A percentile compares a stretch with the other conserved stretches of the same genome.
Conservation (phyloP, 176 grass and related monocot genomes). For the Musa itinerans region DNA sequence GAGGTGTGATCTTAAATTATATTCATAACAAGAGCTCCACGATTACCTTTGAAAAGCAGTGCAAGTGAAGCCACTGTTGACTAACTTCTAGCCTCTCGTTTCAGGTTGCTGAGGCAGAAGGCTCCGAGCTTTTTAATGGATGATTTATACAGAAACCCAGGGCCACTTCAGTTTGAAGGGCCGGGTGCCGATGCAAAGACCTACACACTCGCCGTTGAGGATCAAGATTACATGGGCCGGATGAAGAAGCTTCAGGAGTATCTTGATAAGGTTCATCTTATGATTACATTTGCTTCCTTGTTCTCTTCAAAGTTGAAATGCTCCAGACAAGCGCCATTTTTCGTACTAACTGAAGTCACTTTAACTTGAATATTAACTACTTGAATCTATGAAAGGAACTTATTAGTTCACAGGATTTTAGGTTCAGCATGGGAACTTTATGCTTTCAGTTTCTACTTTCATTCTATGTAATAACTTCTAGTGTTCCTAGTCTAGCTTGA, state of each 20-base stretch:
- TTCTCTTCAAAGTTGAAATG: not conserved
- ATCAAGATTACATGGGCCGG: constrained; percentile 70
- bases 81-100: not conserved
- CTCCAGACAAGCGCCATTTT: not conserved
- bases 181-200: constrained; percentile 46
- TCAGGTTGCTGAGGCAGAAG: constrained; percentile 46
- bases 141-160: constrained; percentile 48
- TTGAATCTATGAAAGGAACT: too few relatives aligned
- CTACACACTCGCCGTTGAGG: constrained; percentile 40
- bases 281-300: not conserved
- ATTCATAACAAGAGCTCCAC: too few relatives aligned
- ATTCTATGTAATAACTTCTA: too few relatives aligned
- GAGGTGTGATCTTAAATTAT: too few relatives aligned
- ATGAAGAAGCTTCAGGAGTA: constrained; percentile 47
- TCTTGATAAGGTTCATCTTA: constrained; percentile 38
- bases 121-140: constrained; percentile 60
- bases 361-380: too few relatives aligned
- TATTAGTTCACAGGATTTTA: too few relatives aligned
- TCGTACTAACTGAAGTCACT: too few relatives aligned
- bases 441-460: too few relatives aligned
- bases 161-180: constrained; percentile 52
- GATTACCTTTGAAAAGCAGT: too few relatives aligned
- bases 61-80: too few relatives aligned
- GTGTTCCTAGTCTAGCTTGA: too few relatives aligned
- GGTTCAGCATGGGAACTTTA: too few relatives aligned